These are phyloP conservation scores for Akanthomyces uredinophilus DNA, from an alignment of 2,329 filamentous ascomycete species.

Conservation along the genomic window DNA sequence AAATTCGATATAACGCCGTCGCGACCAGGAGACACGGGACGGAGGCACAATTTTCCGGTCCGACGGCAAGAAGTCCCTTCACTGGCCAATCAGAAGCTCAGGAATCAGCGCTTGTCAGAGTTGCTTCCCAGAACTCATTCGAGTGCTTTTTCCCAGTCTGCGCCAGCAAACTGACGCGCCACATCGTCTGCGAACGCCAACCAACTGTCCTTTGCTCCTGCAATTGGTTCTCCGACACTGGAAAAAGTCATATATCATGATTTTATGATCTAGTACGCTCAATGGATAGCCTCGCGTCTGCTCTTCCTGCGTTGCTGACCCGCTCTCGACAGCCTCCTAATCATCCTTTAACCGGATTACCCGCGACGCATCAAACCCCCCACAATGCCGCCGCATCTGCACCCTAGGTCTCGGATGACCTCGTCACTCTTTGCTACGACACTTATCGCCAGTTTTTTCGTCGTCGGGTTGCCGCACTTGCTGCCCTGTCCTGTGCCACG, in stretches of 20 bases:
- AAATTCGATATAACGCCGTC: background rate
- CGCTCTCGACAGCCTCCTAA: slow-evolving; percentile 6
- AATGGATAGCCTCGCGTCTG: background rate
- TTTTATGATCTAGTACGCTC: slow-evolving; percentile 19
- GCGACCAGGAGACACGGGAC: background rate
- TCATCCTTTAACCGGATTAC: background rate
- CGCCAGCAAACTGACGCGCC: background rate
- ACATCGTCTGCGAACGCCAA: background rate
- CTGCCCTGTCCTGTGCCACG: slow-evolving; percentile 86
- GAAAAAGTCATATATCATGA: slow-evolving; percentile 17
- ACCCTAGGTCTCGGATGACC: slow-evolving; percentile 89
- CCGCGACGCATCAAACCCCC: slow-evolving; percentile 16
- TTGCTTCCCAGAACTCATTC: background rate
- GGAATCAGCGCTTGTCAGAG: slow-evolving; percentile 9
- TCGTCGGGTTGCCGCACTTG: slow-evolving; percentile 84
- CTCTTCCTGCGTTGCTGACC: background rate
- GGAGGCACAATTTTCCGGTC: background rate
- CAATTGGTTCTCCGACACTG: background rate
- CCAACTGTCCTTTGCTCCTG: background rate
- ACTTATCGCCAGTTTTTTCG: slow-evolving; percentile 80
- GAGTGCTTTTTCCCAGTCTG: slow-evolving; percentile 1
- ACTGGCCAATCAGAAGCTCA: slow-evolving; percentile 3
- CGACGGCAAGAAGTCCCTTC: background rate
- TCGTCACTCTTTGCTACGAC: slow-evolving; percentile 94
- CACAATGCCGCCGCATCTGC: slow-evolving; percentile 79